A percentile compares a stretch with the other conserved stretches of the same genome.
Evolutionary conservation across 352 stramenopile species (phyloP).

Genomic region (Peronospora farinosa): DNA sequence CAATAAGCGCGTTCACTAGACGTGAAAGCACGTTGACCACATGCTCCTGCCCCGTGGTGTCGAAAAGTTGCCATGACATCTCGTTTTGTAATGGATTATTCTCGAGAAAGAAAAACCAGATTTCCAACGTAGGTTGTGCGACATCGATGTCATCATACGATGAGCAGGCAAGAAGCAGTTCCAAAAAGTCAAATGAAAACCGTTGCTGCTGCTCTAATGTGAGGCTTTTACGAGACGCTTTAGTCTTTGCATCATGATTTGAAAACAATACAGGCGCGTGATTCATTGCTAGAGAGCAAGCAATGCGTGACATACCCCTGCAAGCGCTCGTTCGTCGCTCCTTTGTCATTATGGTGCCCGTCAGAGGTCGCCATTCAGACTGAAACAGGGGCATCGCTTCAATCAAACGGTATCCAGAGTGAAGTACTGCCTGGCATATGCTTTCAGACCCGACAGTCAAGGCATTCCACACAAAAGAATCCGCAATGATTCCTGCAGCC

Average conservation of each 20-base stretch:
- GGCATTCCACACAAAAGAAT: conserved; percentile 42
- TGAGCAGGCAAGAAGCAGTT: conserved; percentile 59
- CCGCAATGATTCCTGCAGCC: conserved; percentile 50
- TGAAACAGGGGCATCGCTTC: conserved; percentile 23
- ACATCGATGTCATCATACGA: conserved; percentile 47
- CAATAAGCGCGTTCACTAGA: conserved; percentile 64
- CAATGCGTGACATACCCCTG: conserved; percentile 36
- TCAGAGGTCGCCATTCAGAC: conserved; percentile 1
- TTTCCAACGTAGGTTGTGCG: conserved; percentile 69
- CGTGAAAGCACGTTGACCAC: conserved; percentile 44
- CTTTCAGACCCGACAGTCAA: conserved; percentile 12
- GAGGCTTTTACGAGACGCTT: neutral
- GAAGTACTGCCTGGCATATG: conserved; percentile 29
- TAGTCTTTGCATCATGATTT: conserved; percentile 2
- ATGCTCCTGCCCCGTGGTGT: conserved; percentile 23
- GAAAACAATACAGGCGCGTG: conserved; percentile 35
- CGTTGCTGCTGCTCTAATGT: conserved; percentile 7
- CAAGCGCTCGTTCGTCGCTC: conserved; percentile 30
- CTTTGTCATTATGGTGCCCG: conserved; percentile 7
- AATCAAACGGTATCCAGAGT: conserved; percentile 25
- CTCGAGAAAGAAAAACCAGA: conserved; percentile 87
- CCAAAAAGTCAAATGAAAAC: conserved; percentile 39
- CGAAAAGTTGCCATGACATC: conserved; percentile 38
- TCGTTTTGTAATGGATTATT: conserved; percentile 37
- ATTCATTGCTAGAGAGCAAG: conserved; percentile 42